phyloP scores from a whole-genome alignment of 331 rosid species.

The Acacia pycnantha region DNA sequence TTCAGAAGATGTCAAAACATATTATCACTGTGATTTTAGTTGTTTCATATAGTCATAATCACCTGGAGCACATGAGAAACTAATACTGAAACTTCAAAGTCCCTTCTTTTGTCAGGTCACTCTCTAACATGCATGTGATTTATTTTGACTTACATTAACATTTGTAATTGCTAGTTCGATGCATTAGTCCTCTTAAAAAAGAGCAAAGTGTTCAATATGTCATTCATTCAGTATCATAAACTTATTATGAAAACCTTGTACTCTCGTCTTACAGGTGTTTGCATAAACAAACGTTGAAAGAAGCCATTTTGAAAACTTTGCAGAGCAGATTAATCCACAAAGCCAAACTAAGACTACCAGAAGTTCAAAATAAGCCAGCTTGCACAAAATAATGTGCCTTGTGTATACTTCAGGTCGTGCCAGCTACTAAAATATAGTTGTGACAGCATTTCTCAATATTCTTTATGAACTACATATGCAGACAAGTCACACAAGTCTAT shows the following conservation, averaged over 20 bases:
- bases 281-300: conserved; percentile 4
- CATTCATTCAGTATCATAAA: conserved; percentile 8
- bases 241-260: neutral
- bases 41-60: neutral
- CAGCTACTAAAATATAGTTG: conserved; percentile 3
- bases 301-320: neutral
- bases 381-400: neutral
- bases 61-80: neutral
- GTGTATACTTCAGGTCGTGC: conserved; percentile 14
- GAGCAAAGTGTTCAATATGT: neutral
- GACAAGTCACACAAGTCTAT: conserved; percentile 8
- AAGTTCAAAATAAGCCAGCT: conserved; percentile 11
- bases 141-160: conserved; percentile 1
- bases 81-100: neutral
- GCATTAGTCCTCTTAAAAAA: neutral
- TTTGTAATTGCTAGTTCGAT: neutral
- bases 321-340: neutral
- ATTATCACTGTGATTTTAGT: neutral
- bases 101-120: conserved; percentile 6
- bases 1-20: neutral
- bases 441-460: neutral
- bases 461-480: conserved; percentile 3
- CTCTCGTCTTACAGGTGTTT: conserved; percentile 1
- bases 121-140: neutral
- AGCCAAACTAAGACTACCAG: conserved; percentile 6